phyloP scores from a whole-genome alignment of 306 rosid species.

The Cucurbita maxima region DNA sequence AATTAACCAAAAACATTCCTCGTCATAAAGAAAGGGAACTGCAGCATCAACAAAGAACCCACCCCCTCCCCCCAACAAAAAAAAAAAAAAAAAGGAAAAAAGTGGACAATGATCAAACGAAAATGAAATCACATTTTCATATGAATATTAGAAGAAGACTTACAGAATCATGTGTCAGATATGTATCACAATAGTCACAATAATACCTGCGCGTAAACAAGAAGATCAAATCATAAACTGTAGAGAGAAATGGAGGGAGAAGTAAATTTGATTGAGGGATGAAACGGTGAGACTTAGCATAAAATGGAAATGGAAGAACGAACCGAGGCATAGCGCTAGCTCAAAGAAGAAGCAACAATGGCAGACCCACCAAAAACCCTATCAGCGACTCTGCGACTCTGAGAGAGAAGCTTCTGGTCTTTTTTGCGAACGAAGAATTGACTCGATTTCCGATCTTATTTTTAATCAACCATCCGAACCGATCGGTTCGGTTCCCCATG shows the following conservation, averaged over 20 bases:
- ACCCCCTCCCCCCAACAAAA: neutral
- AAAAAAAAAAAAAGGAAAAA: neutral
- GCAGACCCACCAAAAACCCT: slow-evolving; percentile 9
- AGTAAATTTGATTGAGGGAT: neutral
- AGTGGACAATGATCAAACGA: neutral
- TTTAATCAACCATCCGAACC: neutral
- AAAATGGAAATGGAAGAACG: neutral
- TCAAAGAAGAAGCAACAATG: neutral
- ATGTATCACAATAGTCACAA: slow-evolving; percentile 84
- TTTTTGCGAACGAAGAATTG: neutral
- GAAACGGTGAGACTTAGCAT: neutral
- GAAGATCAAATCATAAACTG: neutral
- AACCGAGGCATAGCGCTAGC: slow-evolving; percentile 9
- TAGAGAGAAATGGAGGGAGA: neutral
- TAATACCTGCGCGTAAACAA: slow-evolving; percentile 32
- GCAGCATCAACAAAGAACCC: neutral
- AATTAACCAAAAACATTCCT: neutral
- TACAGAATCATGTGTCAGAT: slow-evolving; percentile 81
- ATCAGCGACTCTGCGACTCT: neutral
- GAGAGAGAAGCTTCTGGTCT: neutral
- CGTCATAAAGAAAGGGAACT: neutral
- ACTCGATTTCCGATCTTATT: neutral
- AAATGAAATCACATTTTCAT: neutral
- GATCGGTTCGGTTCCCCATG: neutral
- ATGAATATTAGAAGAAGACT: neutral